A percentile compares a stretch with the other conserved stretches of the same genome.
These are phyloP conservation scores for Diaporthe sp. DNA, from an alignment of 2,329 filamentous ascomycete species.

Conservation along the genomic window DNA sequence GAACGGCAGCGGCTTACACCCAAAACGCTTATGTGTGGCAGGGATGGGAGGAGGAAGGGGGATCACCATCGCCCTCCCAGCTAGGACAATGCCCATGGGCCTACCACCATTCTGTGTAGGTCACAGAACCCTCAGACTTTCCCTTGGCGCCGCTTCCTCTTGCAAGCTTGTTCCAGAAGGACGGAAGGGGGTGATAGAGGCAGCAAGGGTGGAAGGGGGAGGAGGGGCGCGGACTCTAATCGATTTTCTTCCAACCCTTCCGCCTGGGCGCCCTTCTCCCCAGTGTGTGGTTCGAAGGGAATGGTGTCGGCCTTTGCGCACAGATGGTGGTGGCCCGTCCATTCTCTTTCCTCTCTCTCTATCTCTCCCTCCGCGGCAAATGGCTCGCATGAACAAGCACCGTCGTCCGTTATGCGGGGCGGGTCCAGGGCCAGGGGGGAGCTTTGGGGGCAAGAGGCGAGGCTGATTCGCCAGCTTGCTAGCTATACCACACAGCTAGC, in stretches of 20 bases:
- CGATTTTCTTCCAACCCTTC: background rate
- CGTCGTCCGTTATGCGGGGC: constrained; percentile 13
- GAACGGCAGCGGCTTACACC: background rate
- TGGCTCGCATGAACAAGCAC: constrained; percentile 19
- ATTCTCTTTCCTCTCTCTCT: background rate
- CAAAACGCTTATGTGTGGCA: background rate
- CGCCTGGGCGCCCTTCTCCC: background rate
- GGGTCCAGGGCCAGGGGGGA: background rate
- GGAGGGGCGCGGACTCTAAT: background rate
- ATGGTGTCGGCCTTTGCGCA: background rate
- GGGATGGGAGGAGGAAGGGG: background rate
- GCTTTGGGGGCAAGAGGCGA: background rate
- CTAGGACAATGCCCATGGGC: constrained; percentile 2
- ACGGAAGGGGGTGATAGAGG: background rate
- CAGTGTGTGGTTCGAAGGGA: background rate
- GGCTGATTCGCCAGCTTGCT: background rate
- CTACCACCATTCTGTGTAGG: no score
- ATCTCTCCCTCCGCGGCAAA: constrained; percentile 1
- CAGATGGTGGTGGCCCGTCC: constrained; percentile 5
- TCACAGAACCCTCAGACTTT: background rate
- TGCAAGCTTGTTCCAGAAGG: constrained; percentile 18
- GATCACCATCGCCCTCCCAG: background rate
- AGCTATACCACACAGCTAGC: background rate
- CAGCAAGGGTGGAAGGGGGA: background rate
- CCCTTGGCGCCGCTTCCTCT: constrained; percentile 5